phyloP scores from a whole-genome alignment of 2,329 filamentous ascomycete genomes.

The Aspergillus caelatus region DNA sequence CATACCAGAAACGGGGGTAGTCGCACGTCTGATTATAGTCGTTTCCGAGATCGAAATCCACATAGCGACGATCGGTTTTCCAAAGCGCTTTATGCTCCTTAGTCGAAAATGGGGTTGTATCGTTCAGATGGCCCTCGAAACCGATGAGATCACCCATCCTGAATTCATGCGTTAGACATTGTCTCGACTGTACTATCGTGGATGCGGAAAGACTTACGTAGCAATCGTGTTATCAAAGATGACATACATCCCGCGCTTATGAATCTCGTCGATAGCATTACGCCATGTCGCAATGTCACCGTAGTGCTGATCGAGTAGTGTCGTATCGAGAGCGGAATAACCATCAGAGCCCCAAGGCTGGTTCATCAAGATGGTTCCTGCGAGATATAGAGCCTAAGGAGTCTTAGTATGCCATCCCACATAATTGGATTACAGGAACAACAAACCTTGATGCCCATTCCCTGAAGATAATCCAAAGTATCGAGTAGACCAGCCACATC shows the following conservation, averaged over 20 bases:
- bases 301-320: conserved; percentile 65
- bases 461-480: conserved; percentile 65
- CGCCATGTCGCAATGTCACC: conserved; percentile 64
- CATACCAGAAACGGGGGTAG: conserved; percentile 65
- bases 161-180: not conserved
- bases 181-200: too few species aligned
- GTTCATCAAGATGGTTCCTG: conserved; percentile 66
- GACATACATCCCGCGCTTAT: conserved; percentile 65
- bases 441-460: conserved; percentile 63
- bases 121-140: conserved; percentile 63
- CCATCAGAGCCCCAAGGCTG: conserved; percentile 65
- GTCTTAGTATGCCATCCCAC: conserved; percentile 3
- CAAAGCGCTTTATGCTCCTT: conserved; percentile 63
- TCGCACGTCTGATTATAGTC: conserved; percentile 56
- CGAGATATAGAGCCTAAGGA: conserved; percentile 60
- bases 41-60: conserved; percentile 61
- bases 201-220: conserved; percentile 48
- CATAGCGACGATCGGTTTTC: conserved; percentile 59
- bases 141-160: conserved; percentile 63
- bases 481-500: conserved; percentile 62
- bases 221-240: conserved; percentile 68
- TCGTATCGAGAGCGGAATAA: conserved; percentile 64
- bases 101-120: conserved; percentile 57
- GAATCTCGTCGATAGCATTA: conserved; percentile 60
- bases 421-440: too few species aligned